Base-by-base conservation (phyloP, 805 yeast genomes). In the Metschnikowia cubensis region DNA sequence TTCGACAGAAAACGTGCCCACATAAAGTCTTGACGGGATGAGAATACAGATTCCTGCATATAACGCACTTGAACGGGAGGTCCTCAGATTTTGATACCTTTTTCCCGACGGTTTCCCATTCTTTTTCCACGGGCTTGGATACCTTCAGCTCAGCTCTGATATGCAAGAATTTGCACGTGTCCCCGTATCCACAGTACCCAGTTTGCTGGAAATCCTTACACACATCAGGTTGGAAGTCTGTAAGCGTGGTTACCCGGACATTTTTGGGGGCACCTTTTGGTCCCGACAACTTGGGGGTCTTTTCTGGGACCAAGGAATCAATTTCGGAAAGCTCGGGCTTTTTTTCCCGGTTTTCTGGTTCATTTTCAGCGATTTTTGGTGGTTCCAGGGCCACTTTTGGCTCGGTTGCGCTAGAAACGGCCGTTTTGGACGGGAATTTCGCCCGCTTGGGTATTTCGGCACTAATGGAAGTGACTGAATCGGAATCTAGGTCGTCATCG, bases 181-280 rank as follows among this genome's bases (percentile, higher is more conserved):
- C 99, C 7, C 99, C 99, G 64, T 85, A 94, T 5, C 97, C 97
- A 75, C 99, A 94, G 63, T 83, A 91, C 0, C 99, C 99, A 0
- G 95, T 91, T 57, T 85, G 87, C 51, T 82, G 79, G 66, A 79
- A 94, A 66, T 94, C 98, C 62, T 92, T 94, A 64, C 99, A 94
- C 1, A 94, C 84, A 62, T 94, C 97, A 1, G 95, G 91, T 63
- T 89, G 96, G 62, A 84, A 94, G 62, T 94, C 99, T 35, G 86
- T 76, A 1, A 84, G 71, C 0, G 88, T 83, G 0, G 90, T 86
- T 11, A 84, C 76, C 41, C 81, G 75, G 29, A 91, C 75, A 50
- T 70, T 70, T 10, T 56, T 60, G 0, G 77, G 70, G 14, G 57
- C 56, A 3, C 71, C 66, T 50, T 71, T 70, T 17, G 65, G 58